Evolutionary conservation across 352 stramenopile genomes (phyloP), one percentile per base, ranked within the genome.

Genomic region (Pythium oligandrum): DNA sequence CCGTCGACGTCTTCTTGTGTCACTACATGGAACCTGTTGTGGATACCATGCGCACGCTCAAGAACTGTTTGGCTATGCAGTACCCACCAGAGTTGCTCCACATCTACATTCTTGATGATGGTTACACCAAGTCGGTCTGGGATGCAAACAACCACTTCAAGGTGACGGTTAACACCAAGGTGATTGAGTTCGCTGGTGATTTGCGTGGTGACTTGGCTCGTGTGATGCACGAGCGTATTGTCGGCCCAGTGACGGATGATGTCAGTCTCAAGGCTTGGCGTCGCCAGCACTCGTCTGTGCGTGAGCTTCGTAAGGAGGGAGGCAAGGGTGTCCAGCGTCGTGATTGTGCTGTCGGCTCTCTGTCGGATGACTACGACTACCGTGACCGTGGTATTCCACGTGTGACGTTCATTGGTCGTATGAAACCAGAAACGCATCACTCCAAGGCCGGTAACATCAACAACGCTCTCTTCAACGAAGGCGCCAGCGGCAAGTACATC

Each of bases 361-460:
- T 95, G 0, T 89, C 75, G 10, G 85, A 95, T n/a, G 85, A 93
- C 70, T 93, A 95, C 55, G 85, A 95, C 63, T 95, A 95, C 78
- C 83, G 85, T 80, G 79, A 95, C 66, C 81, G 78, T 63, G 85
- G 85, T 39, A 86, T 93, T 31, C 81, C 85, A 34, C 81, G 78
- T 62, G 83, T 95, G 56, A 93, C 83, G 3, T 95, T 93, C 46
- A 73, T 93, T 43, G 85, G 85, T 62, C 83, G 85, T 48, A 92
- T 95, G 81, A 95, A 95, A 55, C 85, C 85, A 1, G 81, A 91
- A 56, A 78, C 73, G 53, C 87, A 96, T 57, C 83, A 96, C 76
- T 93, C 85, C 33, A 96, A 96, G 71, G 87, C 87, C 48, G 87
- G 87, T 72, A 96, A 96, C 79, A 93, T 96, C 59, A 96, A 96